These are phyloP conservation scores for Vararia minispora DNA, from an alignment of 768 basidiomycete species.

Conservation along the genomic window DNA sequence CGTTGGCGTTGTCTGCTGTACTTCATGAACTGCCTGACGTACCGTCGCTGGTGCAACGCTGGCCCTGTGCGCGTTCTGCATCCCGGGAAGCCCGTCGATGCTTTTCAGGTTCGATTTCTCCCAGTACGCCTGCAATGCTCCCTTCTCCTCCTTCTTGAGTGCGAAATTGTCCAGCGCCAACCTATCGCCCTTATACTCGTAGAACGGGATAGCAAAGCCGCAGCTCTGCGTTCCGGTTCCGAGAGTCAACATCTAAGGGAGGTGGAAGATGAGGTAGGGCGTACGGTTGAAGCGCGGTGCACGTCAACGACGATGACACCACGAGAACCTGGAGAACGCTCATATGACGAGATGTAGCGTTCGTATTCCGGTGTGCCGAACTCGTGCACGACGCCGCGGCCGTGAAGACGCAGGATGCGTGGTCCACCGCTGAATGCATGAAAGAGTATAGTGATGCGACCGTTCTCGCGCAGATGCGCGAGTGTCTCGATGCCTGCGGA, in stretches of 20 bases:
- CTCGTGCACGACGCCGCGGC: constrained; percentile 45
- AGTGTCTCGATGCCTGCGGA: constrained; percentile 43
- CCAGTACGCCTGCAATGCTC: constrained; percentile 51
- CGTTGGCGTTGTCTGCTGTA: too few species aligned
- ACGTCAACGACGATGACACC: constrained; percentile 51
- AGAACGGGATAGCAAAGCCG: constrained; percentile 54
- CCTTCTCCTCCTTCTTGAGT: too few species aligned
- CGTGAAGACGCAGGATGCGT: constrained; percentile 36
- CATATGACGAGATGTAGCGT: constrained; percentile 31
- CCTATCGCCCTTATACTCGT: constrained; percentile 44
- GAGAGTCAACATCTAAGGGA: background rate
- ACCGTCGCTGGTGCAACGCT: constrained; percentile 8
- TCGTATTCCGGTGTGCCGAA: constrained; percentile 55
- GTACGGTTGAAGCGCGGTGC: constrained; percentile 41
- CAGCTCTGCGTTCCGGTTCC: constrained; percentile 41
- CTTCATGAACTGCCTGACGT: constrained; percentile 2
- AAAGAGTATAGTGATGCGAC: constrained; percentile 51
- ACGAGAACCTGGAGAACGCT: constrained; percentile 45
- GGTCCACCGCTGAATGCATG: constrained; percentile 50
- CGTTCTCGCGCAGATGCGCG: constrained; percentile 53
- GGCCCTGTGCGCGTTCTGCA: constrained; percentile 23
- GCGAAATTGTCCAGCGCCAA: too few species aligned
- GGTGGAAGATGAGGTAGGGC: constrained; percentile 8
- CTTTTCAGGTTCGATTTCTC: constrained; percentile 34
- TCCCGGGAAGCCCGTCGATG: constrained; percentile 45